Base-by-base conservation (phyloP, 2,329 filamentous ascomycete species). In the Cercospora brassicicola region DNA sequence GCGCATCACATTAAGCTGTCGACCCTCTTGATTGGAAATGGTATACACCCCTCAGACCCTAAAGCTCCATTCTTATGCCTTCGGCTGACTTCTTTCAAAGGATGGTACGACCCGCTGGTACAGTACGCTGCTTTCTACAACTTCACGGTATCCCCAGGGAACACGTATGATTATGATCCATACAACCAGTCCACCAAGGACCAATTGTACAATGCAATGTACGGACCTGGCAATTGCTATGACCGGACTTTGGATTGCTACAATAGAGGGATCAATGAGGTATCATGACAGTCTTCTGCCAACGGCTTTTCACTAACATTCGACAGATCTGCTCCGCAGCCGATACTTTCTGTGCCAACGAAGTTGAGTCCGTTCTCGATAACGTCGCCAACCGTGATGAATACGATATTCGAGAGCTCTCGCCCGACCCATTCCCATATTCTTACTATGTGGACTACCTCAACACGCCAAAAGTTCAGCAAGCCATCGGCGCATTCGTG, bases 121-220 rank as follows among this genome's bases (percentile, higher is more conserved):
- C 84, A 87, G 69, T 87, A 86, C 71, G 80, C 83, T 71, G 84
- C 85, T 2, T 87, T 85, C 76, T 87, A 87, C 79, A 86, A 88
- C 76, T 88, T 82, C 73, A 84, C 85, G 9, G 82, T 87, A 13
- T 84, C 69, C 60, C 85, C 85, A 0, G 85, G 85, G 9, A 87
- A 87, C 76, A 85, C 86, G 0, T 88, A 88, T 74, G 84, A 86
- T 71, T 84, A 84, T 72, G 76, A 79, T 1, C 84, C 85, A 1
- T 86, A 80, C 78, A 86, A 85, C 74, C 81, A 78, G 9, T 81
- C 83, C 2, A 77, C 83, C 31, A 80, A 85, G 65, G 79, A 79
- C 0, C 78, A 83, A 74, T 82, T 87, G 77, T 62, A 86, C 80
- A 87, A 89, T 78, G 85, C 84, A 71, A 75, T 89, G 33, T 89